Evolutionary conservation across 345 rosid genomes (phyloP).

Genomic region (Raphanus sativus): DNA sequence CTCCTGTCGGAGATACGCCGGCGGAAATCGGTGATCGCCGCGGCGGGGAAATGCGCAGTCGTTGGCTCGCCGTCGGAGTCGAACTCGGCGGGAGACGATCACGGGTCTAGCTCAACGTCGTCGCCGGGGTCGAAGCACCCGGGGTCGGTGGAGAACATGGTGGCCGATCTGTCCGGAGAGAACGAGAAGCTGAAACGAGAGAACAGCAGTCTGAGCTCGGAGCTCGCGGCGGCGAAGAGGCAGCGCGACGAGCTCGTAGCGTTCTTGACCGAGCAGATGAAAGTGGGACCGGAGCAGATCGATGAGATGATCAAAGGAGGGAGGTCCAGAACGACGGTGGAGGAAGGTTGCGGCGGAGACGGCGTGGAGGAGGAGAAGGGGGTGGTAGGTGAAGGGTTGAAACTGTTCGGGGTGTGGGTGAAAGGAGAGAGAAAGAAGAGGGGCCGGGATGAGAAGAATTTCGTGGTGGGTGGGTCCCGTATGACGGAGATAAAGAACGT

Average conservation of each 20-base stretch:
- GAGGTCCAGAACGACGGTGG: conserved; percentile 25
- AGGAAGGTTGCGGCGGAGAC: conserved; percentile 26
- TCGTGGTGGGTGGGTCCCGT: conserved; percentile 52
- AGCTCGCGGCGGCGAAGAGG: conserved; percentile 77
- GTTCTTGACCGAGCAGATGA: conserved; percentile 59
- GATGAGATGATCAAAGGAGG: conserved; percentile 55
- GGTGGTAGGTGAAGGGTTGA: conserved; percentile 50
- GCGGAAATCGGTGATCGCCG: conserved; percentile 52
- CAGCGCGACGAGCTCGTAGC: conserved; percentile 68
- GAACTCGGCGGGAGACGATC: conserved; percentile 65
- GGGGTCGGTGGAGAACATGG: conserved; percentile 63
- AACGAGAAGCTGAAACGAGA: conserved; percentile 81
- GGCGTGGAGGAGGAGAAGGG: conserved; percentile 24
- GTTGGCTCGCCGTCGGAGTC: conserved; percentile 46
- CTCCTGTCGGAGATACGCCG: conserved; percentile 53
- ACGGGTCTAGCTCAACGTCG: conserved; percentile 76
- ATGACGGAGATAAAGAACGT: conserved; percentile 46
- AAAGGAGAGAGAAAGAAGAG: conserved; percentile 60
- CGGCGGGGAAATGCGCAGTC: conserved; percentile 38
- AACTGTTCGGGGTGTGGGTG: conserved; percentile 86
- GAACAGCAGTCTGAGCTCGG: conserved; percentile 64
- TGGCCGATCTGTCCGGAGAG: conserved; percentile 68
- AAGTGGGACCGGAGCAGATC: conserved; percentile 75
- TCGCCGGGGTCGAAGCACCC: conserved; percentile 77
- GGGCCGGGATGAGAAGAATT: conserved; percentile 56